These are phyloP conservation scores for Allomyces javanicus DNA, from an alignment of 192 early-diverging fungal species.

Conservation along the genomic window DNA sequence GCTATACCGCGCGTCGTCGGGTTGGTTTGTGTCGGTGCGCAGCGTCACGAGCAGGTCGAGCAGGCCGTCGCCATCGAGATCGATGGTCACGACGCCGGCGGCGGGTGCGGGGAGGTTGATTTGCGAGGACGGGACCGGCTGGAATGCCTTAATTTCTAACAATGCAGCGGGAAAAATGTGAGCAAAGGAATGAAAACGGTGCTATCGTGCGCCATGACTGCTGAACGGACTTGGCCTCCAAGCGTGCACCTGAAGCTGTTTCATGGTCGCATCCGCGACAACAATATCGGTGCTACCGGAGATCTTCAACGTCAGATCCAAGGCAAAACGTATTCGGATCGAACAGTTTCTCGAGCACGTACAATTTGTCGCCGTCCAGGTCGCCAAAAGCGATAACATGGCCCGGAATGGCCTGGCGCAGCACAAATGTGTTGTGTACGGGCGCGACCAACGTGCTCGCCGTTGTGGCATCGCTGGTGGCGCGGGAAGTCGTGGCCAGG, in stretches of 20 bases:
- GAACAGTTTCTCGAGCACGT: background rate
- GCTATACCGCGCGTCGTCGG: background rate
- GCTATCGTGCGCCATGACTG: no score
- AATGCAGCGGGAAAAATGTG: background rate
- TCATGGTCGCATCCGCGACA: background rate
- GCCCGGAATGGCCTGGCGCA: background rate
- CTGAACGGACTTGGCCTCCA: background rate
- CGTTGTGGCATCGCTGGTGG: no score
- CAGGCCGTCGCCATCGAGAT: background rate
- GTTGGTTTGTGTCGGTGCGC: background rate
- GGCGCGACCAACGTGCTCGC: no score
- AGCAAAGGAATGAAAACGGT: background rate
- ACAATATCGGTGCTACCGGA: background rate
- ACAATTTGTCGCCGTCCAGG: background rate
- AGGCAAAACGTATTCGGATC: background rate
- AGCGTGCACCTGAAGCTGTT: background rate
- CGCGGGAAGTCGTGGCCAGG: no score
- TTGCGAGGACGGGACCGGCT: background rate
- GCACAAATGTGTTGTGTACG: background rate
- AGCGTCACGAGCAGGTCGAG: background rate
- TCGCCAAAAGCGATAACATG: background rate
- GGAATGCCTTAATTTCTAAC: background rate
- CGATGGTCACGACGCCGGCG: background rate
- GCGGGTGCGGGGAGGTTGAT: background rate
- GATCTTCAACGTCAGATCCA: background rate